Evolutionary conservation across 768 basidiomycete species (phyloP), one percentile per base, ranked within the genome.

Genomic region (Russula vinacea): DNA sequence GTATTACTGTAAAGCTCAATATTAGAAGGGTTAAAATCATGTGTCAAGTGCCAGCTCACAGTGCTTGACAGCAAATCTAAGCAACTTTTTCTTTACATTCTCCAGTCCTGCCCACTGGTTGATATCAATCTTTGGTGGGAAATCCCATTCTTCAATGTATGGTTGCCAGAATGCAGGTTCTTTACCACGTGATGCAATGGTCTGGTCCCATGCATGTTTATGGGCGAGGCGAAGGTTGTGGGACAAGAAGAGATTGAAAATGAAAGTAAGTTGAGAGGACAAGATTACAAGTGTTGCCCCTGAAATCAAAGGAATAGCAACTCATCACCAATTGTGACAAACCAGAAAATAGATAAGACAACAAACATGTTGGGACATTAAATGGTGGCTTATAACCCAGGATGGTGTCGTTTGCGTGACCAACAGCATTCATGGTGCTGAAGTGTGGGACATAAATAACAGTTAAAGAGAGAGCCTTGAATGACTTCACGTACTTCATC

Each of bases 171-270:
- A 96, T 10, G 89, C 85, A 0, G 81, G 76, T 0, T 87, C 85
- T 69, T 96, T 96, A 14, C 88, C 88, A 1, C 94, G 84, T 5
- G 92, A 95, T 7, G 81, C 76, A 33, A 96, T 85, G 0, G 93
- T 95, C 71, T 94, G 88, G 22, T 83, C 86, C 83, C 86, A 92
- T 13, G 84, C 92, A 13, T 89, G 82, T 58, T 84, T 83, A 2
- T 88, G 83, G 0, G 93, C 91, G 50, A 94, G 82, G 32, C 85
- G 83, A 53, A 96, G 85, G 74, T 96, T 95, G 52, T 84, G 84
- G 33, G 86, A 81, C 56, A 98, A 82, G 76, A 95, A 95, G 78
- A 89, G 95, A 2, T 79, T 80, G 56, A 96, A 79, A 61, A 98
- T 88, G 22, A 76, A 75, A 0, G 90, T 89, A 40, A 90, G 71